Evolutionary conservation across 371 early-diverging fungal genomes (phyloP), one percentile per base, ranked within the genome.

Genomic region (Mucor lusitanicus): DNA sequence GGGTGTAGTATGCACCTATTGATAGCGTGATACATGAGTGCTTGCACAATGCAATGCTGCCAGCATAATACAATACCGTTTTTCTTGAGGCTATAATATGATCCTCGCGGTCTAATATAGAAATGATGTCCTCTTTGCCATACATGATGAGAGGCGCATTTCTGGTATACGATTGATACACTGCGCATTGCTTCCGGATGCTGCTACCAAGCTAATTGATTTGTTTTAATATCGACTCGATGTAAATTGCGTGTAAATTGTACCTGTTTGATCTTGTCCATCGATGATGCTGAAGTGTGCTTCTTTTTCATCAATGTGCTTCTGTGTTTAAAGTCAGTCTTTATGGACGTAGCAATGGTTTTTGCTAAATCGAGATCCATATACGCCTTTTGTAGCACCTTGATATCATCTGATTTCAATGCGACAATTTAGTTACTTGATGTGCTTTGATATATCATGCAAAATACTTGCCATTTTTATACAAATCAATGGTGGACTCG

Each of bases 111-210:
- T 67, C 61, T 42, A 67, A 67, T 42, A 67, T 71, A 9, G 64
- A 64, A 50, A 75, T 19, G 7, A 77, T 73, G 53, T 81, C 79
- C 28, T 81, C 54, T 32, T 62, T 62, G 19, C 75, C 76, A 66
- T 81, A 59, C 0, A 81, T 59, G 4, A 71, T 19, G 55, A 81
- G 35, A 17, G 76, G 75, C 11, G 75, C 66, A 54, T 71, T 68
- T 53, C 72, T 58, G 3, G 75, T 75, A 50, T 81, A 79, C 4
- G 62, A 55, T 39, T 75, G 73, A 76, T 77, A 81, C 15, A 73
- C 28, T 3, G 59, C 46, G 3, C 74, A 71, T 11, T 77, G 73
- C 59, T 75, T 73, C 11, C 72, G 59, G 7, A 81, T 78, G 44
- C 71, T 73, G 6, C 44, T 44, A 6, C 73, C 77, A 39, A 78